phyloP scores from a whole-genome alignment of 805 yeast genomes.

The Hanseniaspora meyeri region DNA sequence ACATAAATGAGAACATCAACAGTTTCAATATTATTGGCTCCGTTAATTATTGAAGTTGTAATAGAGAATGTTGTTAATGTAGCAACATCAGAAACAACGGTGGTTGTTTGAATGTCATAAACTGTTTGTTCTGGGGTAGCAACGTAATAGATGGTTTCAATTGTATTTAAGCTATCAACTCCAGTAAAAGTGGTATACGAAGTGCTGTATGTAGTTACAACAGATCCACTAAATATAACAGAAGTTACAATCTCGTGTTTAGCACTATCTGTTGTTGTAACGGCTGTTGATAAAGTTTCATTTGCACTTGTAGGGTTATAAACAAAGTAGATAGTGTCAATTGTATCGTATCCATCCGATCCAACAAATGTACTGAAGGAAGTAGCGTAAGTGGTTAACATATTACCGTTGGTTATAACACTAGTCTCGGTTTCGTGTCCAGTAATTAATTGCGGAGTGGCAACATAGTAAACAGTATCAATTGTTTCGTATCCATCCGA shows the following conservation, averaged over 20 bases:
- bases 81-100: neutral
- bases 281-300: neutral
- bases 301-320: neutral
- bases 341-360: neutral
- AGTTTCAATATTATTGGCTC: neutral
- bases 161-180: neutral
- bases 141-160: neutral
- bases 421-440: neutral
- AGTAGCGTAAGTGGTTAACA: neutral
- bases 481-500: neutral
- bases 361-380: neutral
- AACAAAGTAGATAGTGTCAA: neutral
- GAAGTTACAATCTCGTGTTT: neutral
- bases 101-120: neutral
- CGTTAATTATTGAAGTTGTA: neutral
- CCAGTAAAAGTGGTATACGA: neutral
- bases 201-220: neutral
- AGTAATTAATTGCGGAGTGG: slow-evolving; percentile 12
- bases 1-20: slow-evolving; percentile 12
- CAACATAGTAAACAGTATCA: slow-evolving; percentile 14
- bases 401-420: neutral
- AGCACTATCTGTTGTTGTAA: neutral
- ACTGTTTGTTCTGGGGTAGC: neutral
- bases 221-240: neutral
- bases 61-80: neutral